These are phyloP conservation scores for Ophiostoma montium DNA, from an alignment of 2,329 filamentous ascomycete species.

Conservation along the genomic window DNA sequence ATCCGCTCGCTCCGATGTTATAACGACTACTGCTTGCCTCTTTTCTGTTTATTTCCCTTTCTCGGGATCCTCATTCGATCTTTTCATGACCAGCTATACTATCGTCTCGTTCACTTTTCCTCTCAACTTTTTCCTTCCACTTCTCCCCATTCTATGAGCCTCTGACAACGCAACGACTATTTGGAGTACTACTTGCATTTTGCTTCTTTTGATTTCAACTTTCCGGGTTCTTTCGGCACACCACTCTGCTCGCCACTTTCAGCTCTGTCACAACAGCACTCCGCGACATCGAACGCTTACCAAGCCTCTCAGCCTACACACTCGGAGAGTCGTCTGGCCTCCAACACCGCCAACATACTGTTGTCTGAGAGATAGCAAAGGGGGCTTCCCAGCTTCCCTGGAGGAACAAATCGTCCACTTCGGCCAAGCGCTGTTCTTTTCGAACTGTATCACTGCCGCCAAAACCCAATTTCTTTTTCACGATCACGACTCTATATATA, in stretches of 20 bases:
- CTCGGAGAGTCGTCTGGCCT: constrained; percentile 1
- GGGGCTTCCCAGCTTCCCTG: constrained; percentile 6
- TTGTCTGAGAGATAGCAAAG: background rate
- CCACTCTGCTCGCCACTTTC: background rate
- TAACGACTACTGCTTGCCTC: constrained; percentile 23
- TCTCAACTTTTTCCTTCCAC: background rate
- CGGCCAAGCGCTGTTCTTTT: constrained; percentile 6
- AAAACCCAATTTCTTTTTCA: constrained; percentile 6
- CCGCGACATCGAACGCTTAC: background rate
- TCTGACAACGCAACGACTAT: constrained; percentile 26
- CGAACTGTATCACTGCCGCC: constrained; percentile 8
- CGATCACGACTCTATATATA: constrained; percentile 18
- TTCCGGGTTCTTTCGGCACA: background rate
- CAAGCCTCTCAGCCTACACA: background rate
- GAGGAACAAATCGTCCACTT: constrained; percentile 10
- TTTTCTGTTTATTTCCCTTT: constrained; percentile 15
- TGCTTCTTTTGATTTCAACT: background rate
- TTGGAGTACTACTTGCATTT: background rate
- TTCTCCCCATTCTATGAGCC: constrained; percentile 27
- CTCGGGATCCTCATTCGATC: constrained; percentile 13
- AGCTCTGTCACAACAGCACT: background rate
- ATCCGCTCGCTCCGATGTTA: constrained; percentile 25
- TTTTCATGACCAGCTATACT: constrained; percentile 6
- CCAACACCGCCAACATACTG: constrained; percentile 7
- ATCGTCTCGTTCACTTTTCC: constrained; percentile 19